Evolutionary conservation across 306 rosid species (phyloP).

Genomic region (Cucurbita pepo): DNA sequence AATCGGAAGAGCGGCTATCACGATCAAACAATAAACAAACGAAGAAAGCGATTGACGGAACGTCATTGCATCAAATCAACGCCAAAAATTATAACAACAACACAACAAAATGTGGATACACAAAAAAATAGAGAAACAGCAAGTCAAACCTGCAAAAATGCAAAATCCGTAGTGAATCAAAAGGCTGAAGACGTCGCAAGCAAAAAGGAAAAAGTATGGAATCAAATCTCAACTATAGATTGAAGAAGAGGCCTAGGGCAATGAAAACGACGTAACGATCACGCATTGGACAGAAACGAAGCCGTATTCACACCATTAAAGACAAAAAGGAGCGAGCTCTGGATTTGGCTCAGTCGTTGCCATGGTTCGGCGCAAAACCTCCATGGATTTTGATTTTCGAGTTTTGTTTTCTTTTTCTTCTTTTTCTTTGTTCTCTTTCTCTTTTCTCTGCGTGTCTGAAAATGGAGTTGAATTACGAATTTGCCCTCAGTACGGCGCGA

Average conservation of each 20-base stretch:
- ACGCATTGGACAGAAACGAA: neutral
- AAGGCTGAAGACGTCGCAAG: neutral
- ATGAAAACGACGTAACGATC: neutral
- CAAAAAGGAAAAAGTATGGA: neutral
- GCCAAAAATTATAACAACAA: neutral
- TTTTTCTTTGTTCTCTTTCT: too few relatives aligned
- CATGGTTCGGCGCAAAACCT: neutral
- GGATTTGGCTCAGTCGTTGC: neutral
- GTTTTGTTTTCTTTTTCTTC: neutral
- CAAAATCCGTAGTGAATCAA: neutral
- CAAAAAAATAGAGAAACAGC: neutral
- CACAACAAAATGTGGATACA: constrained; percentile 8
- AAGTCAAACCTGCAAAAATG: constrained; percentile 6
- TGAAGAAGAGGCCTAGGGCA: neutral
- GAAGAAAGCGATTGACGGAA: neutral
- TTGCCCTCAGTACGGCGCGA: neutral
- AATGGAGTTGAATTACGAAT: neutral
- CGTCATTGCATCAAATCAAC: neutral
- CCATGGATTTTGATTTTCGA: neutral
- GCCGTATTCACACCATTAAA: neutral
- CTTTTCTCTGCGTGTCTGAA: neutral
- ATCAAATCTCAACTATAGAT: neutral
- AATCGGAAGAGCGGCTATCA: neutral
- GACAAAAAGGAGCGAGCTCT: neutral
- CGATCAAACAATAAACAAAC: neutral